Evolutionary conservation across 345 rosid genomes (phyloP).

Genomic region (Schrenkiella parvula): DNA sequence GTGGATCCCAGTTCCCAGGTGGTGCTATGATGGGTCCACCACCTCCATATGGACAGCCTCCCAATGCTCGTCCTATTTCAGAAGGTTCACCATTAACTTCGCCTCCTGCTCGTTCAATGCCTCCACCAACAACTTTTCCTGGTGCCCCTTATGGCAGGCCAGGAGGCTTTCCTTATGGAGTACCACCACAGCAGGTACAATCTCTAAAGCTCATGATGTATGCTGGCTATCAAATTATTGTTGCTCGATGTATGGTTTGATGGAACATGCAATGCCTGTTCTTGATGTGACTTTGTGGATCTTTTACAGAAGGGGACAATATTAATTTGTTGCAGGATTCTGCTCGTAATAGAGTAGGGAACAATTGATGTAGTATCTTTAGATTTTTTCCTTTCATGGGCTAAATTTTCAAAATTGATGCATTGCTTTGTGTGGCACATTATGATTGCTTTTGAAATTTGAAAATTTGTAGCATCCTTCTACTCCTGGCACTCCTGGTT

Average conservation of each 20-base stretch:
- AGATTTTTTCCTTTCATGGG: not conserved
- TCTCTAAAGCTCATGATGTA: not conserved
- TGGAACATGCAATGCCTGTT: slow-evolving; percentile 1
- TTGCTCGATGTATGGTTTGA: not conserved
- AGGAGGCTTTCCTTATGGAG: slow-evolving; percentile 28
- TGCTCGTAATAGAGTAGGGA: not conserved
- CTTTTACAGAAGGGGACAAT: not conserved
- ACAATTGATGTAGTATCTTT: not conserved
- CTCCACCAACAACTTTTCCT: slow-evolving; percentile 23
- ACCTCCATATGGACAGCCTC: slow-evolving; percentile 24
- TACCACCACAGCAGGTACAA: slow-evolving; percentile 30
- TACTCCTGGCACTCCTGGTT: slow-evolving; percentile 29
- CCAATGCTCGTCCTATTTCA: slow-evolving; percentile 17
- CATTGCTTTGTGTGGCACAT: not conserved
- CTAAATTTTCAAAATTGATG: not conserved
- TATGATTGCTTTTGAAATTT: slow-evolving; percentile 4
- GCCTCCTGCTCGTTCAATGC: slow-evolving; percentile 29
- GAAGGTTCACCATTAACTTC: slow-evolving; percentile 25
- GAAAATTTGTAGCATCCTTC: slow-evolving; percentile 25
- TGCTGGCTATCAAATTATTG: not conserved
- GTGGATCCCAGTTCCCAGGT: slow-evolving; percentile 11
- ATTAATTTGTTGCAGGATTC: not conserved
- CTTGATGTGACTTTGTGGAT: not conserved
- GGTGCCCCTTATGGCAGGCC: slow-evolving; percentile 28
- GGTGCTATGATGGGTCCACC: slow-evolving; percentile 33